Evolutionary conservation across 345 rosid species (phyloP), one percentile per base, ranked within the genome.

Genomic region (Reutealis trisperma): DNA sequence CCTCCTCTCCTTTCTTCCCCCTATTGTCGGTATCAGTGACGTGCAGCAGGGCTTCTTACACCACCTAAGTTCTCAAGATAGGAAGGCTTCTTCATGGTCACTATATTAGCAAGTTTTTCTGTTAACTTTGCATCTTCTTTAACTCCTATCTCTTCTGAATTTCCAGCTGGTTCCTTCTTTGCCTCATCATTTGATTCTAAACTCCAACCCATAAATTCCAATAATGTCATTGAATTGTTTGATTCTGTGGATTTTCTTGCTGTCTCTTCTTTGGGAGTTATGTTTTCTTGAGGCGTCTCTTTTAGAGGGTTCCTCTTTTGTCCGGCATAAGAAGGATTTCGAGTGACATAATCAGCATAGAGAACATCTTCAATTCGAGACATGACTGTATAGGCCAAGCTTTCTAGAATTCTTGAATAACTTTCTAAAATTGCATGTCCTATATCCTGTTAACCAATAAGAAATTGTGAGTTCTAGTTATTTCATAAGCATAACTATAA

Each of bases 381-480:
- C 86, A 89, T 65, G 4, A 92, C 96, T 0, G 94, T 90, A 78
- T 83, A 88, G 55, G 98, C 97, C 81, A 94, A 88, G 82, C 93
- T 94, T 82, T 92, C 98, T 27, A 94, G 84, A 19, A 92, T 86
- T 80, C 98, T 88, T 1, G 98, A 94, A 81, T 94, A 94, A 79
- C 98, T 90, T 81, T 94, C 98, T 27, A 92, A 81, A 69, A 92
- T 77, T 1, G 97, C 96, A 66, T 90, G 97, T 14, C 98, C 98
- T 37, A 94, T 89, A 75, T 92, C 98, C 97, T 92, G 86, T 25
- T 37, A 79, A 63, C 32, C 75, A 75, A 55, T 47, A 62, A 67
- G 18, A 72, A 63, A 59, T 63, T 24, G 32, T n/a, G 21, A 12
- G 71, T n/a, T 42, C 2, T 27, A 54, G 70, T 22, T n/a, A n/a